Evolutionary conservation across 306 rosid genomes (phyloP).

Genomic region (Crotalaria pallida): DNA sequence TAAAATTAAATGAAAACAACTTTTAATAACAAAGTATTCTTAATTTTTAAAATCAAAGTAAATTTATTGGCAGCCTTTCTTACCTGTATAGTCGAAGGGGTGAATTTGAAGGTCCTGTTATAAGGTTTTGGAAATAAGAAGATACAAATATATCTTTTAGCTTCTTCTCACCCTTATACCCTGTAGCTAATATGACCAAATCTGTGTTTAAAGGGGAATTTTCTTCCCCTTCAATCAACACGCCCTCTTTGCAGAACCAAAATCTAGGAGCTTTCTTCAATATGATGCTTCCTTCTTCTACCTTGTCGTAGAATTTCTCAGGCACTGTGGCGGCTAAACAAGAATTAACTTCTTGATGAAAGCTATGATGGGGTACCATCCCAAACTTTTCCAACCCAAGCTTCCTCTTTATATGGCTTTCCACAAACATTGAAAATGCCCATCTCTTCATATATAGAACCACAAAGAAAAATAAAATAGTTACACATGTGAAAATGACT

Average conservation of each 20-base stretch:
- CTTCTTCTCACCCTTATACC: slow-evolving; percentile 56
- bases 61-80: too few species aligned
- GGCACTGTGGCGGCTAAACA: slow-evolving; percentile 41
- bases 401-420: slow-evolving; percentile 43
- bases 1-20: too few species aligned
- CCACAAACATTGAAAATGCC: slow-evolving; percentile 55
- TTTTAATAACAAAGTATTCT: too few species aligned
- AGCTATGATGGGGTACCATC: slow-evolving; percentile 60
- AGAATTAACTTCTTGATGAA: slow-evolving; percentile 40
- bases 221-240: slow-evolving; percentile 43
- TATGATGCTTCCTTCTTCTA: slow-evolving; percentile 56
- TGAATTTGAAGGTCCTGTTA: slow-evolving; percentile 28
- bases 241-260: slow-evolving; percentile 46
- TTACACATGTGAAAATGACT: too few species aligned
- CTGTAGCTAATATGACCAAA: slow-evolving; percentile 59
- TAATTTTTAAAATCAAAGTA: too few species aligned
- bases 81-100: slow-evolving; percentile 43
- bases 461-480: neutral
- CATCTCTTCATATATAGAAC: slow-evolving; percentile 43
- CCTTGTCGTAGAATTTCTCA: slow-evolving; percentile 51
- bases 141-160: slow-evolving; percentile 51
- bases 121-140: slow-evolving; percentile 40
- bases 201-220: slow-evolving; percentile 30
- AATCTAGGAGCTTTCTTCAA: slow-evolving; percentile 43
- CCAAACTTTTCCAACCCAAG: slow-evolving; percentile 47